Base-by-base conservation (phyloP, 148 eudicot species). In the Pouteria glomerata region DNA sequence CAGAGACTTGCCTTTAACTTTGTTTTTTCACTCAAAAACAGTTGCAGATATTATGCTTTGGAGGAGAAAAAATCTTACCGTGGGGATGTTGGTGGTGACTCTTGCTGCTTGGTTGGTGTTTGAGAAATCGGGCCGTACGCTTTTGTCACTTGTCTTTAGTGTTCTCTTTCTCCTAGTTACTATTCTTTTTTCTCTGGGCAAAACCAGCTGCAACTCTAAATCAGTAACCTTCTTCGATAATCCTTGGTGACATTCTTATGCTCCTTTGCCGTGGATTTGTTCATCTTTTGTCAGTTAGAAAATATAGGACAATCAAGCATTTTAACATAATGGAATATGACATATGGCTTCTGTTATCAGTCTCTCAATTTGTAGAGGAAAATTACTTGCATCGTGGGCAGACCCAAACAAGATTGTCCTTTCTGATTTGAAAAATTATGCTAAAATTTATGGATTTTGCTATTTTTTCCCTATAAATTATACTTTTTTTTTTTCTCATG, bases 11-110 rank as follows among this genome's bases (percentile, higher is more conserved):
- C 53, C 44, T 39, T 10, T 39, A 10, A 39, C 44, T 62, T 39
- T 11, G 1, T 76, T 24, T 48, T 67, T 66, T 42, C 48, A 26
- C 35, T 42, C 47, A 65, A 77, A 65, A 77, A 76, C 92, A 93
- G 98, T 84, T 79, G 98, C 97, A 74, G 97, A 93, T 89, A 89
- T 89, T 81, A 74, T 87, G 67, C 80, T 93, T 16, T 93, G 98
- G 98, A 90, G 92, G 82, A 78, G 74, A 59, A 83, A 68, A 68
- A 82, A 82, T 68, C 34, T 83, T 0, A 87, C 85, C 1, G 14
- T 76, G 61, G 87, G 87, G 35, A 64, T 90, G 8, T 68, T 90
- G 10, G 57, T 77, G 14, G 76, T 81, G 0, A 75, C 81, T 47
- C 57, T 85, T 18, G 81, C 87, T 59, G 74, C 82, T 53, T 93